Base-by-base conservation (phyloP, 352 stramenopile species). In the Aphanomyces euteiches region DNA sequence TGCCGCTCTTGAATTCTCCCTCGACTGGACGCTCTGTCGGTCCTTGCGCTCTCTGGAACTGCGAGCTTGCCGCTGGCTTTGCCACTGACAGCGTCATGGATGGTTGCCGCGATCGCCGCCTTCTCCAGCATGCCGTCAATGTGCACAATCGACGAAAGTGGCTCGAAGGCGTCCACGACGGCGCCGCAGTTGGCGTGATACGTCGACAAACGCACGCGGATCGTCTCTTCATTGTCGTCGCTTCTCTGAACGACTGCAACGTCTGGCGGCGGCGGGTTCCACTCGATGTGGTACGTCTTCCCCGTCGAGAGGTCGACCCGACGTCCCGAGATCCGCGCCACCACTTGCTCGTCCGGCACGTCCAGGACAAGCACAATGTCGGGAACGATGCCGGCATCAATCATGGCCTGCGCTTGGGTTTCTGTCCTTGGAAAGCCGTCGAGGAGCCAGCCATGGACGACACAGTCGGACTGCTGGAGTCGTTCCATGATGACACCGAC, bases 271-370 rank as follows among this genome's bases (percentile, higher is more conserved):
- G 96, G 96, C n/a, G 96, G 95, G 68, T 96, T 97, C 78, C 97
- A 98, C 75, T 98, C 97, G 5, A 98, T 79, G 64, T 99, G 96
- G 78, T 98, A 99, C 60, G 89, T 98, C 66, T 96, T 93, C 74
- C 95, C 93, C 3, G 82, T 97, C 40, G 86, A 84, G 34, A 97
- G 93, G 76, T 99, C 95, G 40, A 99, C 91, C 68, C 96, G 94
- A 40, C 96, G 85, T 56, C 96, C 96, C 43, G 92, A 98, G 63
- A 99, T 98, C 63, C 96, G 89, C 66, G 97, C 95, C 74, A 98
- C 89, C 13, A 99, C 87, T 47, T 98, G 89, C 39, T 92, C 90
- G 73, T 99, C 96, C 0, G 95, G 95, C 8, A 99, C 95, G 17
- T 98, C 78, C 34, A 99, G 87, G 43, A 97, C 82, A 5, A 98